Evolutionary conservation across 1,284 basidiomycete genomes (phyloP), one percentile per base, ranked within the genome.

Genomic region (Rhodotorula sp.): DNA sequence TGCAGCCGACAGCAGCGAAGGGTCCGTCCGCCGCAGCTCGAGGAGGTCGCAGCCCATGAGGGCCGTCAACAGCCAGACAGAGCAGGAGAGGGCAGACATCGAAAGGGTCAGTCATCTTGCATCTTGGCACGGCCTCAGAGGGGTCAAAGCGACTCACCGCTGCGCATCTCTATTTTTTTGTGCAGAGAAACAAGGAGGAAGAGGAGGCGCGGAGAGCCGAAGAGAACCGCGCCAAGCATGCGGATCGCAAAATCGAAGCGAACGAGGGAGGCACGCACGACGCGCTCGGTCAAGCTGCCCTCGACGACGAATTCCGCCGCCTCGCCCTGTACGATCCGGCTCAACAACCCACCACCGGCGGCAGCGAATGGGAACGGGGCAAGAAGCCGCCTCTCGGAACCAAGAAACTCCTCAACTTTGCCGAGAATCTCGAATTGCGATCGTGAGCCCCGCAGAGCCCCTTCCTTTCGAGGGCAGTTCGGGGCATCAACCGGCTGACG

Each of bases 191-290:
- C 49, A 23, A 18, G 19, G 49, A 50, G 23, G 49, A 50, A 8
- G 49, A 50, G 49, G 43, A 45, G 12, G 43, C 18, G 14, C 38
- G 62, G 54, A 16, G 15, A 16, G 48, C 60, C 55, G 43, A 56
- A 48, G n/a, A 49, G 12, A 31, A 43, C 3, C 26, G n/a, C 2
- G n/a, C 7, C 31, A 68, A 68, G 47, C 70, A 71, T 56, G 49
- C 38, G 49, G 49, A 64, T 26, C 62, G 66, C 18, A 7, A 48
- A 1, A 34, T 71, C 55, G 26, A 43, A 21, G 70, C 60, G 18
- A 4, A 14, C 45, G 59, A 49, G 23, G 65, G 62, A 1, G 45
- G 62, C 34, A 54, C 50, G 38, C 58, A 48, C 34, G 55, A 31
- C 15, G 55, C 55, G 0, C 38, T 55, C 23, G 59, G 64, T 8